Base-by-base conservation (phyloP, 306 rosid species). In the Fragaria ananassa region DNA sequence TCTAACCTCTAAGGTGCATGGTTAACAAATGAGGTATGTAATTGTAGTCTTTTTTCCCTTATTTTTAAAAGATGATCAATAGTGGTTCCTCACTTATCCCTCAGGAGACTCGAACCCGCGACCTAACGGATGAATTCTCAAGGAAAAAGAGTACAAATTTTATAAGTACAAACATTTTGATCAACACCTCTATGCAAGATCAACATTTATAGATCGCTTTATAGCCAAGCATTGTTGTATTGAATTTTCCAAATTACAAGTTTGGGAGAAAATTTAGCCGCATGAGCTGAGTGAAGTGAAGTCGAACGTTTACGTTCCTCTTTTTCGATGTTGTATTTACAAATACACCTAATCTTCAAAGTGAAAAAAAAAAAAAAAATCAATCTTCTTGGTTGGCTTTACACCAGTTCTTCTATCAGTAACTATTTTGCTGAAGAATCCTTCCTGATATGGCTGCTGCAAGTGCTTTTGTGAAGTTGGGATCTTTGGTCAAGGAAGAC, bases 391-490 rank as follows among this genome's bases (percentile, higher is more conserved):
- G 31, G 64, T 84, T 45, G 78, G 57, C 5, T 56, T 35, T 39
- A 37, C 61, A 77, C 78, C 84, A 67, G 71, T 82, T 75, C 31
- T 60, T 71, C 12, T 18, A 74, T 68, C 68, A 56, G 81, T 79
- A 45, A 47, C 19, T 11, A 69, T 74, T 10, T 44, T 87, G 78
- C 25, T 81, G 91, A 80, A 78, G 67, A 47, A 92, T 75, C 72
- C 85, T 91, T 78, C 99, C 99, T 14, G 98, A 92, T 44, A 96
- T 93, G 74, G 97, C 99, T 15, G 98, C 98, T 53, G 88, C 90
- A 53, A 96, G 88, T 70, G 98, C 98, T 81, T 93, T 89, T 62
- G 97, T 96, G 86, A 96, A 96, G 56, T 86, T 87, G 61, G 99
- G 99, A 78, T 96, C 99, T 21, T 87, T 96, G 23, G 97, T 96